Base-by-base conservation (phyloP, 306 rosid genomes). In the Gleditsia sinensis region DNA sequence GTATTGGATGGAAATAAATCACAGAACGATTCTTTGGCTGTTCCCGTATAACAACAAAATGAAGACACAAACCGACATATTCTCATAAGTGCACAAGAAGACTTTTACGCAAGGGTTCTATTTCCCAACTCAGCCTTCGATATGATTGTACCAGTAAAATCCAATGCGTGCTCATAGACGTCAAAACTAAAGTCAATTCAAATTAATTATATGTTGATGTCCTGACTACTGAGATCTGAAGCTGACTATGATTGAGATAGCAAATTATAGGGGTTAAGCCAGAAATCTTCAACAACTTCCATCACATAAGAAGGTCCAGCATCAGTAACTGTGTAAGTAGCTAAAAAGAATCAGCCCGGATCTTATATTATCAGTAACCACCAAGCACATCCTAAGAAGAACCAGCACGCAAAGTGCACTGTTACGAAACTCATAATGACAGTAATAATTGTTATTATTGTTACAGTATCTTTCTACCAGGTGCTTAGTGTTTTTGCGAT, bases 171-270 rank as follows among this genome's bases (percentile, higher is more conserved):
- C 71, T 66, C 57, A 25, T 27, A 50, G 24, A 68, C 60, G 20
- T 36, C 46, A 73, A 59, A 51, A 30, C 13, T 72, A 43, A 37
- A 60, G 74, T 64, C 65, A 53, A 69, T 60, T 40, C 45, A 68
- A 60, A 40, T 75, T 34, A 51, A 69, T 40, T 46, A 66, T 61
- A 36, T 24, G 49, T 77, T 72, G 56, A 71, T 58, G 40, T 39
- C 60, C 61, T 60, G 57, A 49, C 12, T 9, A 49, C 3, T 40
- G 24, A 40, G 71, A 55, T 70, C 5, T 53, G 58, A 73, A 33
- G 42, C 34, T 78, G 33, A 74, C 19, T 62, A 45, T 37, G 13
- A 71, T 48, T 70, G 57, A 65, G 48, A n/a, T 17, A 36, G 55
- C 72, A 48, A 39, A 45, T 56, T 49, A 39, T 40, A 40, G 67